Conservation (phyloP, 345 rosid genomes). For the Hevea brasiliensis region DNA sequence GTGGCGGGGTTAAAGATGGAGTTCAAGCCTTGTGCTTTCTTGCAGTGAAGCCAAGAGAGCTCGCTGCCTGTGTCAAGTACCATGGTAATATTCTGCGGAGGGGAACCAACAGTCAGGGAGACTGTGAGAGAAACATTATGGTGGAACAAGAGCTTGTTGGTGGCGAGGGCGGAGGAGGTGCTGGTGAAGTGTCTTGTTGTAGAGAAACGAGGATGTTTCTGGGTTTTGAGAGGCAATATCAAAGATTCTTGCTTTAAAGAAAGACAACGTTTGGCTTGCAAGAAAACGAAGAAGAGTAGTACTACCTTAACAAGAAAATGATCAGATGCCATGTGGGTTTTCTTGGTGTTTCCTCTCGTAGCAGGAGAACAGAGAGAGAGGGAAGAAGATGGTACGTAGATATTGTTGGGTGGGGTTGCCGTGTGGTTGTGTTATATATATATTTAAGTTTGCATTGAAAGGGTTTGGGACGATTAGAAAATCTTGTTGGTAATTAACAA, state of each 20-base stretch:
- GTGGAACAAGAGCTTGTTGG: constrained; percentile 45
- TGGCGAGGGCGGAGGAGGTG: constrained; percentile 19
- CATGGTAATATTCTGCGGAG: constrained; percentile 63
- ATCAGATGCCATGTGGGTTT: constrained; percentile 20
- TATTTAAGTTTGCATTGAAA: background rate
- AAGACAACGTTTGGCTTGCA: constrained; percentile 25
- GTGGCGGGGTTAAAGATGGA: constrained; percentile 41
- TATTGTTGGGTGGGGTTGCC: background rate
- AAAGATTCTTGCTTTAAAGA: constrained; percentile 39
- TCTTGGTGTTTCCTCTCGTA: background rate
- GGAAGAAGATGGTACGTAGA: background rate
- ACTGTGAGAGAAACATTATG: constrained; percentile 61
- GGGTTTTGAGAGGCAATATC: constrained; percentile 50
- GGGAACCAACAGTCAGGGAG: constrained; percentile 62
- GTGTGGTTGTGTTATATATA: background rate
- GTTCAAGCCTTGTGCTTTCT: constrained; percentile 26
- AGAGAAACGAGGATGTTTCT: constrained; percentile 10
- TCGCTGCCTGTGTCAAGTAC: constrained; percentile 82
- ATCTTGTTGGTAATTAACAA: too few species aligned
- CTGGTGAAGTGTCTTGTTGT: constrained; percentile 21
- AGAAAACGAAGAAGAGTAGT: constrained; percentile 37
- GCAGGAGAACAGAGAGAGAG: background rate
- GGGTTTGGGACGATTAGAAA: too few species aligned
- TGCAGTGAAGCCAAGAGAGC: constrained; percentile 74
- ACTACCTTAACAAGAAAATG: constrained; percentile 9